Base-by-base conservation (phyloP, 345 rosid species). In the Populus pruinosa region DNA sequence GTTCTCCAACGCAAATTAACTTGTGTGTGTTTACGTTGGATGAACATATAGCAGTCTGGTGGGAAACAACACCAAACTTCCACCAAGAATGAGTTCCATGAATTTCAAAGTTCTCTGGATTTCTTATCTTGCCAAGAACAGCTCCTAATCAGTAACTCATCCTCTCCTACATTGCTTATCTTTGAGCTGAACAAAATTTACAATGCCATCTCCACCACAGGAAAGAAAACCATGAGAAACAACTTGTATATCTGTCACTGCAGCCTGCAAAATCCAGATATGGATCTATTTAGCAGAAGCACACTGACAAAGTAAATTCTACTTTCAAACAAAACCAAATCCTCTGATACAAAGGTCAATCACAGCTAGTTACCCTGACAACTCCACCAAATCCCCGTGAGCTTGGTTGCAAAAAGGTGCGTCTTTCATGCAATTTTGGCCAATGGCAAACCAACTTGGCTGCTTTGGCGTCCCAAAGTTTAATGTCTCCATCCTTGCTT, bases 401-500 rank as follows among this genome's bases (percentile, higher is more conserved):
- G 80, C 90, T 90, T 56, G 97, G 95, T 63, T 89, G 94, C 78
- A 94, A 76, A 76, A 91, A 92, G 63, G 90, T 93, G 86, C 89
- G 97, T 62, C 91, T 87, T 69, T 94, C 98, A 82, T 94, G 98
- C 86, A 94, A 78, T 85, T 91, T 93, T 66, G 97, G 84, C 98
- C 97, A 94, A 74, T 93, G 97, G 84, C 87, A 84, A 77, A 93
- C 86, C 77, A 94, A 69, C 80, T 83, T 88, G 59, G 97, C 92
- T 70, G 87, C 89, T 81, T 92, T 92, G 36, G 97, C 97, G 82
- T 94, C 98, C 98, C 98, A 94, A 47, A 94, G 97, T 84, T 91
- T 94, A 33, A 94, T 89, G n/a, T 94, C 97, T 79, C 98, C 98
- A 79, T 94, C 98, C 85, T 94, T 94, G 86, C 98, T 91, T 85